A percentile compares a stretch with the other conserved stretches of the same genome.
Evolutionary conservation across 352 stramenopile species (phyloP).

Genomic region (Aphanomyces euteiches): DNA sequence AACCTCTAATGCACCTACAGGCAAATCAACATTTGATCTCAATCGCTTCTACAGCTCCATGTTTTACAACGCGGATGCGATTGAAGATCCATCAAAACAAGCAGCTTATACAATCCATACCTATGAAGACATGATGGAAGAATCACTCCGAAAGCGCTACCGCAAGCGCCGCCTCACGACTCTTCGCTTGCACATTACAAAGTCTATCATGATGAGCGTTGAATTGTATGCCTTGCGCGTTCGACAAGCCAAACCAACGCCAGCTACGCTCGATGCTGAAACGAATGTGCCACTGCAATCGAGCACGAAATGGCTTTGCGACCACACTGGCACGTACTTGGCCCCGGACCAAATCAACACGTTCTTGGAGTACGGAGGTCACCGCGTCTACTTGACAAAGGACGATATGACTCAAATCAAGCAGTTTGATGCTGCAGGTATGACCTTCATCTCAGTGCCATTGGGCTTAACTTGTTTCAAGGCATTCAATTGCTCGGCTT

Average conservation of each 20-base stretch:
- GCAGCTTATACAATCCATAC: constrained; percentile 68
- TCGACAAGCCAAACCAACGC: constrained; percentile 55
- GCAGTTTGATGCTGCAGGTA: constrained; percentile 57
- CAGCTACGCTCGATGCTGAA: constrained; percentile 58
- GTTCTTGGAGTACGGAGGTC: constrained; percentile 68
- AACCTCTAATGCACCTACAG: constrained; percentile 23
- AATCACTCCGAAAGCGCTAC: constrained; percentile 73
- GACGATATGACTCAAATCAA: constrained; percentile 81
- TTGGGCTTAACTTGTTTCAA: not conserved
- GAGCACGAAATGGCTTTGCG: constrained; percentile 82
- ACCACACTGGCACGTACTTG: constrained; percentile 72
- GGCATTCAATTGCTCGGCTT: constrained; percentile 78
- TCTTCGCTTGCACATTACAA: constrained; percentile 61
- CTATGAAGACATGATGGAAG: constrained; percentile 73
- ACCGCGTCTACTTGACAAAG: constrained; percentile 73
- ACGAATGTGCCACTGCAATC: constrained; percentile 73
- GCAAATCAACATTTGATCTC: constrained; percentile 53
- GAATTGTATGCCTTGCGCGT: constrained; percentile 67
- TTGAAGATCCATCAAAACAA: constrained; percentile 42
- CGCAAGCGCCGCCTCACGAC: constrained; percentile 69
- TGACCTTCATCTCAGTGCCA: not conserved
- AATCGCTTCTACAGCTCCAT: constrained; percentile 55
- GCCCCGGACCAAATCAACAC: constrained; percentile 70
- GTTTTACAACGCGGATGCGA: constrained; percentile 43
- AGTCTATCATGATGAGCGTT: constrained; percentile 70